A percentile compares a stretch with the other conserved stretches of the same genome.
phyloP scores from a whole-genome alignment of 192 early-diverging fungal species.

The Helicostylum pulchrum region DNA sequence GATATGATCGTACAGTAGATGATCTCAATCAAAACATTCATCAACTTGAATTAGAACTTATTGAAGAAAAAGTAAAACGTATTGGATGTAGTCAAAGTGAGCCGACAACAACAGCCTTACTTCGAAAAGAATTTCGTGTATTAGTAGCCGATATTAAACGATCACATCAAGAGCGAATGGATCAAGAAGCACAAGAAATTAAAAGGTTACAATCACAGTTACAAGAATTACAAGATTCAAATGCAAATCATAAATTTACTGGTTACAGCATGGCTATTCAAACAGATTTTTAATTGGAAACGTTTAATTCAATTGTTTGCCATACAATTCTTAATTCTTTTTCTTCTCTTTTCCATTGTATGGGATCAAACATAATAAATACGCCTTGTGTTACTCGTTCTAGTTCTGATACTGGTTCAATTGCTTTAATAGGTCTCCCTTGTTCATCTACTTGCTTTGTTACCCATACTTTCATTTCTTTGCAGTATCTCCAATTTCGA shows the following conservation, averaged over 20 bases:
- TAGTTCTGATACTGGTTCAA: slow-evolving; percentile 35
- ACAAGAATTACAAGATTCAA: slow-evolving; percentile 45
- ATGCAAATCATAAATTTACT: slow-evolving; percentile 21
- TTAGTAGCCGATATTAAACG: slow-evolving; percentile 45
- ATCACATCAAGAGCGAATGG: slow-evolving; percentile 46
- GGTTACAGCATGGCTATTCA: slow-evolving; percentile 25
- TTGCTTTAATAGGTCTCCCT: slow-evolving; percentile 50
- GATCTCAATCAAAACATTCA: slow-evolving; percentile 21
- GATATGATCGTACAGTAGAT: slow-evolving; percentile 33
- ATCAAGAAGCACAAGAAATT: slow-evolving; percentile 45
- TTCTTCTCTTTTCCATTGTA: slow-evolving; percentile 82
- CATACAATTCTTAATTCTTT: slow-evolving; percentile 85
- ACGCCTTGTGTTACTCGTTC: slow-evolving; percentile 72
- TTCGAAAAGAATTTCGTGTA: slow-evolving; percentile 56
- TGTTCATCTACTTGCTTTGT: slow-evolving; percentile 49
- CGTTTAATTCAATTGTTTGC: slow-evolving; percentile 70
- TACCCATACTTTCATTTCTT: slow-evolving; percentile 4
- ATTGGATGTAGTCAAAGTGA: slow-evolving; percentile 27
- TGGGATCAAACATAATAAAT: slow-evolving; percentile 93
- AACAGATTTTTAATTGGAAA: background rate
- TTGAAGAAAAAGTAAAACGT: slow-evolving; percentile 35
- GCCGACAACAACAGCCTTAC: slow-evolving; percentile 35
- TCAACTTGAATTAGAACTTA: slow-evolving; percentile 35
- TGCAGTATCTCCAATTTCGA: slow-evolving; percentile 16
- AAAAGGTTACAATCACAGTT: slow-evolving; percentile 37